Evolutionary conservation across 2,329 filamentous ascomycete genomes (phyloP).

Genomic region (Claviceps arundinis): DNA sequence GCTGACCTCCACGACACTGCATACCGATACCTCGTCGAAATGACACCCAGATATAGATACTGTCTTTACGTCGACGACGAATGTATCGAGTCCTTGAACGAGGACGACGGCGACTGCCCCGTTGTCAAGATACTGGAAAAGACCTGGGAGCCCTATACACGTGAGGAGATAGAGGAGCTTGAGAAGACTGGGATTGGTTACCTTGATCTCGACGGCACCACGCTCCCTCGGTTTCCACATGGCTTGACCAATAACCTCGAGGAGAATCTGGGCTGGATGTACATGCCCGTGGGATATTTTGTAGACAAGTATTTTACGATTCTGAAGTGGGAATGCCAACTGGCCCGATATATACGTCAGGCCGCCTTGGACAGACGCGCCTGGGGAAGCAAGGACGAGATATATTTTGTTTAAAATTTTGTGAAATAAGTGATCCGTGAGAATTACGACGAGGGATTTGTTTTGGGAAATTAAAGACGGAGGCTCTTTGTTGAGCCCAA

Average conservation of each 20-base stretch:
- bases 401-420: background rate
- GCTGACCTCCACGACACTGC: background rate
- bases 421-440: background rate
- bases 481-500: no score
- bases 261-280: slow-evolving; percentile 1
- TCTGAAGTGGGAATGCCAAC: background rate
- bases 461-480: no score
- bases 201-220: no score
- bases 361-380: background rate
- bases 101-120: background rate
- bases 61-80: background rate
- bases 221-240: background rate
- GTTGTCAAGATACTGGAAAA: background rate
- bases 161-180: no score
- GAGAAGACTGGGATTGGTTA: no score
- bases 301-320: background rate
- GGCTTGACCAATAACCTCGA: background rate
- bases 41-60: background rate
- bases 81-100: background rate
- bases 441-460: no score
- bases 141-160: background rate
- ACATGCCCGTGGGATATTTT: background rate
- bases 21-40: background rate
- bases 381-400: background rate
- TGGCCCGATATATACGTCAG: background rate